Evolutionary conservation across 2,329 filamentous ascomycete genomes (phyloP).

Genomic region (Xylaria sp.): DNA sequence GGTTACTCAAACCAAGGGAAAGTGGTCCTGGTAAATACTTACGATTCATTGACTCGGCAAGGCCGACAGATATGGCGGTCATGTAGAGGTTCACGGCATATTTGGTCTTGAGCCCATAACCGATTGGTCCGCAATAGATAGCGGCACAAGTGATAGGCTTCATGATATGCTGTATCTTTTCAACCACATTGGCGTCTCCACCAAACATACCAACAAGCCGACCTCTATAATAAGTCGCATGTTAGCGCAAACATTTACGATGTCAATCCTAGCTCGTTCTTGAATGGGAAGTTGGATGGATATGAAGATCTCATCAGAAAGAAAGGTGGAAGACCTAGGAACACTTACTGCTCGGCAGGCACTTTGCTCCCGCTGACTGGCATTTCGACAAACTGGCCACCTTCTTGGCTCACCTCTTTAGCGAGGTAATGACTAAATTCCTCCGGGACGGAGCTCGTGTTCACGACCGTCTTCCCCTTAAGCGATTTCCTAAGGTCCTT

Average conservation of each 20-base stretch:
- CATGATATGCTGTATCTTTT: constrained; percentile 43
- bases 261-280: not conserved
- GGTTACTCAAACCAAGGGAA: not conserved
- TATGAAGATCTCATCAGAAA: not conserved
- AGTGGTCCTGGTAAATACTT: not conserved
- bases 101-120: constrained; percentile 49
- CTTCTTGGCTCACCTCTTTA: constrained; percentile 40
- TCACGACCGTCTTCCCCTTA: constrained; percentile 50
- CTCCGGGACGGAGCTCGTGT: constrained; percentile 49
- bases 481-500: constrained; percentile 43
- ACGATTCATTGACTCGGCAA: constrained; percentile 50
- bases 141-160: constrained; percentile 48
- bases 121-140: constrained; percentile 51
- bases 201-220: constrained; percentile 52
- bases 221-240: constrained; percentile 28
- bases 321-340: not conserved
- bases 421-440: constrained; percentile 44
- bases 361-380: constrained; percentile 52
- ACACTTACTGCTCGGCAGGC: constrained; percentile 46
- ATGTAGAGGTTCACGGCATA: constrained; percentile 51
- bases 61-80: constrained; percentile 48
- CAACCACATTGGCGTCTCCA: constrained; percentile 44
- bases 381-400: constrained; percentile 51
- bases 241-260: not conserved
- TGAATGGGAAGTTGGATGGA: not conserved